These are phyloP conservation scores for Cucurbita argyrosperma DNA, from an alignment of 306 rosid genomes.

Conservation along the genomic window DNA sequence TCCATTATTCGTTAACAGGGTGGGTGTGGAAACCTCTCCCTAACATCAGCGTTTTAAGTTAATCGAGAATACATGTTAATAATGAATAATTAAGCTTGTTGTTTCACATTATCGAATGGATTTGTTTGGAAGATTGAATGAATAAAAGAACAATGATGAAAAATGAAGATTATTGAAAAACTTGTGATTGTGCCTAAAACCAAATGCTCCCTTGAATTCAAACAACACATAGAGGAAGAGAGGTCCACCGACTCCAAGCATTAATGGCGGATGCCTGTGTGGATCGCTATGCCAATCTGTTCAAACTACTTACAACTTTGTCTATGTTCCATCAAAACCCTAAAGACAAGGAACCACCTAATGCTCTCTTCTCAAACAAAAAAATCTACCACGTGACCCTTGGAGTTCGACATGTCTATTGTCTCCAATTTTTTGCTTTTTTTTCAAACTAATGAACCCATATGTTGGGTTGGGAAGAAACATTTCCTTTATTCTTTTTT, in stretches of 20 bases:
- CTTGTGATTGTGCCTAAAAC: background rate
- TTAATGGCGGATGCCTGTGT: background rate
- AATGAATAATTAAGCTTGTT: too few relatives aligned
- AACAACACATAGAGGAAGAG: background rate
- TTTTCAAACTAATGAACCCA: slow-evolving; percentile 15
- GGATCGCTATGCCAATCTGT: background rate
- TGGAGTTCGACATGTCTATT: background rate
- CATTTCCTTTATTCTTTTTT: slow-evolving; percentile 6
- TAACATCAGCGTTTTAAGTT: too few relatives aligned
- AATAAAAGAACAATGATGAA: too few relatives aligned
- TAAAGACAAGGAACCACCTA: background rate
- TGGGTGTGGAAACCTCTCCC: too few relatives aligned
- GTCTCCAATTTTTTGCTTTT: background rate
- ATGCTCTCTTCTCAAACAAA: background rate
- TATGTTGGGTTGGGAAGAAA: slow-evolving; percentile 38
- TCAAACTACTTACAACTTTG: background rate
- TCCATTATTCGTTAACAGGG: too few relatives aligned
- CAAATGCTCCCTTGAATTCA: background rate
- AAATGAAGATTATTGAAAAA: too few relatives aligned
- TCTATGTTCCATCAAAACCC: background rate
- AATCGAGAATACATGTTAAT: too few relatives aligned
- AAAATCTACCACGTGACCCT: slow-evolving; percentile 1
- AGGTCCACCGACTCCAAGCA: background rate
- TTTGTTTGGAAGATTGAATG: too few relatives aligned
- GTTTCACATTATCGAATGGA: too few relatives aligned